phyloP scores from a whole-genome alignment of 805 yeast species.

The Saturnispora serradocipensis region DNA sequence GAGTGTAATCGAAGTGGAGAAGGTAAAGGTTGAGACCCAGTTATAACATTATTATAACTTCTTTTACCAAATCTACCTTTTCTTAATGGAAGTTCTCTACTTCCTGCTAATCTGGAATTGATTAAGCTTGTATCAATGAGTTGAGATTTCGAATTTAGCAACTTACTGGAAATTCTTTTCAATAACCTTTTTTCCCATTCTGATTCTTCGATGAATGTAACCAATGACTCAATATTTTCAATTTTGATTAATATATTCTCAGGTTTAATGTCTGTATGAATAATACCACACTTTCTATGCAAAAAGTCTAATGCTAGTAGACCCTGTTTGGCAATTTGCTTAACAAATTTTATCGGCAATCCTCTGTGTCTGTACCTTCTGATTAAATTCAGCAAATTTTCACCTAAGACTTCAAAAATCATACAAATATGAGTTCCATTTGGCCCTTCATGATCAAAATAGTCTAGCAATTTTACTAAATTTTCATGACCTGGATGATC shows the following conservation, averaged over 20 bases:
- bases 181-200: slow-evolving; percentile 29
- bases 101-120: slow-evolving; percentile 11
- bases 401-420: slow-evolving; percentile 97
- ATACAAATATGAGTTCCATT: slow-evolving; percentile 91
- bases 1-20: slow-evolving; percentile 61
- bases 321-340: slow-evolving; percentile 50
- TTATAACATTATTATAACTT: slow-evolving; percentile 60
- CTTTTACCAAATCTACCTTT: slow-evolving; percentile 44
- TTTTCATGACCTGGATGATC: slow-evolving; percentile 75
- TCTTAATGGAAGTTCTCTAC: slow-evolving; percentile 19
- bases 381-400: slow-evolving; percentile 77
- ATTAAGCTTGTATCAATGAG: slow-evolving; percentile 10
- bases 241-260: slow-evolving; percentile 55
- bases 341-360: slow-evolving; percentile 45
- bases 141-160: slow-evolving; percentile 17
- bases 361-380: slow-evolving; percentile 50
- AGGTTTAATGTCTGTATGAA: slow-evolving; percentile 72
- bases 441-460: slow-evolving; percentile 78
- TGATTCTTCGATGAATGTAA: slow-evolving; percentile 34
- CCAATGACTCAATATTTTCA: slow-evolving; percentile 43
- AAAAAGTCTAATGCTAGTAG: slow-evolving; percentile 47
- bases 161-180: slow-evolving; percentile 20
- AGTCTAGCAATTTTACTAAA: slow-evolving; percentile 72
- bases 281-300: slow-evolving; percentile 54
- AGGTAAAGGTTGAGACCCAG: slow-evolving; percentile 90